These are phyloP conservation scores for Zygoascus biomembranicola DNA, from an alignment of 805 yeast genomes.

Conservation along the genomic window DNA sequence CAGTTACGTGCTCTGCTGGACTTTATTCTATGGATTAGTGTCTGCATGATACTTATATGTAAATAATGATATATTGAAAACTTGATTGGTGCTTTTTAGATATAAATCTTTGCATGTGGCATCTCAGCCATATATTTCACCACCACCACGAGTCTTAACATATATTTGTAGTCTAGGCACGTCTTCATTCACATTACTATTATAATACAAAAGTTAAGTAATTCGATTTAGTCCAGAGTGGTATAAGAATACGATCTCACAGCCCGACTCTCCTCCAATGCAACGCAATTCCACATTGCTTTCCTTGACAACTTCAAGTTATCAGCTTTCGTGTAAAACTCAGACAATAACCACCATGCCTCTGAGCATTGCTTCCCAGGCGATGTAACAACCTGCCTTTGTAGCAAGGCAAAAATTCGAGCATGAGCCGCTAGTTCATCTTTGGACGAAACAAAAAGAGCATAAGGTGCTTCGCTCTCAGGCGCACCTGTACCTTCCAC, in stretches of 20 bases:
- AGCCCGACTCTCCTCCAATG: slow-evolving; percentile 51
- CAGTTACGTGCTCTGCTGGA: slow-evolving; percentile 52
- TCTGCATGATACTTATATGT: slow-evolving; percentile 15
- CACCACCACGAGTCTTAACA: not conserved
- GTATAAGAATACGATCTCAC: slow-evolving; percentile 34
- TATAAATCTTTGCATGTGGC: not conserved
- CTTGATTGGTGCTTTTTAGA: not conserved
- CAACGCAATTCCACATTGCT: slow-evolving; percentile 56
- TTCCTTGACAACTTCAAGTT: slow-evolving; percentile 42
- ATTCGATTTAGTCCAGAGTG: not conserved
- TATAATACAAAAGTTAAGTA: no score
- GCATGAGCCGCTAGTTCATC: slow-evolving; percentile 58
- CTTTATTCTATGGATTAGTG: slow-evolving; percentile 43
- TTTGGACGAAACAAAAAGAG: slow-evolving; percentile 41
- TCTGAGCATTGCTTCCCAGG: slow-evolving; percentile 45
- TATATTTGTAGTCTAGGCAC: no score
- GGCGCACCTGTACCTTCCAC: not conserved
- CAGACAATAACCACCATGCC: slow-evolving; percentile 60
- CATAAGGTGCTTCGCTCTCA: not conserved
- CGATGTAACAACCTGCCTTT: slow-evolving; percentile 29
- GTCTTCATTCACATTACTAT: not conserved
- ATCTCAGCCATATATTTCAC: not conserved
- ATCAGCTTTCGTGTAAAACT: slow-evolving; percentile 51
- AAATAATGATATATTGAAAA: no score
- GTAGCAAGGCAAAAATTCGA: slow-evolving; percentile 32